A percentile compares a stretch with the other conserved stretches of the same genome.
Conservation (phyloP, 768 basidiomycete genomes). For the Rhodosporidiobolus odoratus region DNA sequence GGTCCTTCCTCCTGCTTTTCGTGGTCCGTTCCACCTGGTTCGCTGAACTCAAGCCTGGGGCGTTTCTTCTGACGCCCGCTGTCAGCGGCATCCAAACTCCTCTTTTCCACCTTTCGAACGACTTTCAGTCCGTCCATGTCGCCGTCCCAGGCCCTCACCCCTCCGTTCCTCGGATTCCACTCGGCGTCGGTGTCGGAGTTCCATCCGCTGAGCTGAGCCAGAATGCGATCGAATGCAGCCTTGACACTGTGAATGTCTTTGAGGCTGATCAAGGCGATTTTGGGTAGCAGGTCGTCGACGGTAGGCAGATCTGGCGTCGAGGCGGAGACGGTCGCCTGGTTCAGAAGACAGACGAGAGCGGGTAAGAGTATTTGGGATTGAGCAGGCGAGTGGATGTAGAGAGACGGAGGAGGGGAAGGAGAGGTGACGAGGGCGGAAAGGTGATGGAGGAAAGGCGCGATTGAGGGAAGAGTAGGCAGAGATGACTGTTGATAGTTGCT, state of each 20-base stretch:
- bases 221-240: constrained; percentile 17
- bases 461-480: neutral
- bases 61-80: neutral
- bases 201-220: constrained; percentile 15
- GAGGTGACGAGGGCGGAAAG: constrained; percentile 8
- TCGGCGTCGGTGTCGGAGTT: rapidly evolving
- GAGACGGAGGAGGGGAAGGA: neutral
- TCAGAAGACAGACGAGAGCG: neutral
- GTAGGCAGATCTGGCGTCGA: neutral
- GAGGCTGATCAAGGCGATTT: constrained; percentile 27
- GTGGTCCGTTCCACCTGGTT: neutral
- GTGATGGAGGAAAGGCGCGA: neutral
- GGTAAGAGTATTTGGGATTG: neutral
- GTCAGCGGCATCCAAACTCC: neutral
- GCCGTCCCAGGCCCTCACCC: constrained; percentile 18
- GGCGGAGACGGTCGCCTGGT: neutral
- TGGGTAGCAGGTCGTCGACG: constrained; percentile 23
- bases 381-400: constrained; percentile 15
- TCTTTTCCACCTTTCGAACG: neutral
- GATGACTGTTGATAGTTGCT: no score
- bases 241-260: constrained; percentile 16
- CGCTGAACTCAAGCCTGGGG: neutral
- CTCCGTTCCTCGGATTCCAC: constrained; percentile 14
- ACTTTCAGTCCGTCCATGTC: constrained; percentile 9
- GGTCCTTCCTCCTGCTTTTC: neutral